These are phyloP conservation scores for Elaeis guineensis DNA, from an alignment of 176 grass and related monocot genomes.

Conservation along the genomic window DNA sequence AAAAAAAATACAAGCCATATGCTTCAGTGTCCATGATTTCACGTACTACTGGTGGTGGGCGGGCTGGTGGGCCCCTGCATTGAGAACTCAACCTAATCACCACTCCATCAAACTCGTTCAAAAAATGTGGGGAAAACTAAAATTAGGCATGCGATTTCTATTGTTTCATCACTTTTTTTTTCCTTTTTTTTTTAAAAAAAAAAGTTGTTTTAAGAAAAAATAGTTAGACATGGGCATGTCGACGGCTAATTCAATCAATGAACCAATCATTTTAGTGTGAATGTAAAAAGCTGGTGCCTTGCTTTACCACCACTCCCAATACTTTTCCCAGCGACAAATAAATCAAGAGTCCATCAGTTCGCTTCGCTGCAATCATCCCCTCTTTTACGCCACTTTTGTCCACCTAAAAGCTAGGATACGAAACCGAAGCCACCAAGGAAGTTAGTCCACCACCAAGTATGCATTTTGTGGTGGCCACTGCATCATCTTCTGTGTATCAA, in stretches of 20 bases:
- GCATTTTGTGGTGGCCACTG: no score
- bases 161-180: no score
- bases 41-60: no score
- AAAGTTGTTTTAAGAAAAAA: no score
- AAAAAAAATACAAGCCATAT: no score
- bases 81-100: no score
- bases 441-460: background rate
- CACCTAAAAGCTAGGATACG: conserved; percentile 39
- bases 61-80: no score
- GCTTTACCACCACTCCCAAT: conserved; percentile 24
- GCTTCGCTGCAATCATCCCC: conserved; percentile 42
- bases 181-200: no score
- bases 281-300: conserved; percentile 38
- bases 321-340: conserved; percentile 32
- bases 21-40: no score
- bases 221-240: conserved; percentile 14
- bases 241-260: conserved; percentile 39
- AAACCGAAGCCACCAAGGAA: conserved; percentile 32
- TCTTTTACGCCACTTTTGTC: conserved; percentile 39
- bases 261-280: conserved; percentile 54
- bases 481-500: no score
- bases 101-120: background rate
- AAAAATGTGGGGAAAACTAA: background rate
- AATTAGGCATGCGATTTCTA: background rate
- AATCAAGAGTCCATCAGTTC: conserved; percentile 58